These are phyloP conservation scores for Aegilops umbellulata DNA, from an alignment of 176 grass and related monocot species.

Conservation along the genomic window DNA sequence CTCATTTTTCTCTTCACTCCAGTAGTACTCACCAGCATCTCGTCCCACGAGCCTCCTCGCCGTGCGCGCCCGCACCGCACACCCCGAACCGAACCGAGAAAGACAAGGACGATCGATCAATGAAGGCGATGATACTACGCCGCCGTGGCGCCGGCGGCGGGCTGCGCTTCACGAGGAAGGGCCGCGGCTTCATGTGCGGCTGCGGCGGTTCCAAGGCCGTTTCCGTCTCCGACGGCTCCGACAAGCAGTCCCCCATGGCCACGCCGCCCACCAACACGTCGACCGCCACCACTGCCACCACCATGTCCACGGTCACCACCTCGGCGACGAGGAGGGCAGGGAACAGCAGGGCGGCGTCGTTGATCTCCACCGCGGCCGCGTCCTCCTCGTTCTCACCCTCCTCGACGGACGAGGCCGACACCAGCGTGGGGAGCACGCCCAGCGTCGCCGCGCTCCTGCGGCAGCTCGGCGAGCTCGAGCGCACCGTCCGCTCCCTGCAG, in stretches of 20 bases:
- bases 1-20: not conserved
- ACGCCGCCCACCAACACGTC: constrained; percentile 33
- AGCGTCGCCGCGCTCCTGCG: constrained; percentile 66
- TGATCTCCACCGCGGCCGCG: constrained; percentile 6
- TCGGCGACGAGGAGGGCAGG: not conserved
- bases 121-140: constrained; percentile 25
- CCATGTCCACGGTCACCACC: not conserved
- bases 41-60: not conserved
- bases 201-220: constrained; percentile 50
- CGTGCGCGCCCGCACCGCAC: not conserved
- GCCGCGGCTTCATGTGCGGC: constrained; percentile 53
- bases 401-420: constrained; percentile 21
- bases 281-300: not conserved
- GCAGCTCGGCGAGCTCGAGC: constrained; percentile 66
- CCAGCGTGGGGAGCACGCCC: constrained; percentile 47
- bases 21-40: not conserved
- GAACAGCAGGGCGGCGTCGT: not conserved
- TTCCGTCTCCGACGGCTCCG: constrained; percentile 57
- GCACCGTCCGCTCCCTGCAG: constrained; percentile 32
- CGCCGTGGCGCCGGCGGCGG: constrained; percentile 1
- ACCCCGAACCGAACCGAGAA: not conserved
- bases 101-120: not conserved
- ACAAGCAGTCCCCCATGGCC: constrained; percentile 32
- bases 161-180: constrained; percentile 39
- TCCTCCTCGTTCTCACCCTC: constrained; percentile 35